Evolutionary conservation across 176 grass and related monocot genomes (phyloP), one percentile per base, ranked within the genome.

Genomic region (Ensete ventricosum): DNA sequence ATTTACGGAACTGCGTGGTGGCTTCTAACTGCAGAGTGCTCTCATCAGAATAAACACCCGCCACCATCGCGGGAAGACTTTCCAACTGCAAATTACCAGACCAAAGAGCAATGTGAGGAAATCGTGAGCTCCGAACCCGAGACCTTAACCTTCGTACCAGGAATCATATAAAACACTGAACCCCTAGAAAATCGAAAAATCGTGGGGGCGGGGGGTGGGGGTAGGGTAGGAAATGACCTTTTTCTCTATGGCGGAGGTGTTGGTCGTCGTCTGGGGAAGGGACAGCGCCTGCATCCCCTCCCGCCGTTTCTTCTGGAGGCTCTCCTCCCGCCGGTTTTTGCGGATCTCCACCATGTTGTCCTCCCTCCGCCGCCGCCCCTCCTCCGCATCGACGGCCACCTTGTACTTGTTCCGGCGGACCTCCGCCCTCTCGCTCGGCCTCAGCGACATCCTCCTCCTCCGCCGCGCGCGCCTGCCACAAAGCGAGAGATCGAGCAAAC

Each of bases 301-400:
- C 4, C 90, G 87, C 65, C 93, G 85, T 83, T 85, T 97, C 87
- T 97, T 97, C 74, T 88, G 90, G 19, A 97, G 90, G 82, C 85
- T 97, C 88, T 97, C 94, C 82, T 97, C 94, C 73, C 94, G 87
- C 58, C 90, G 87, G 76, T 11, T 88, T 90, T 93, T 93, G 54
- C 94, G 94, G 83, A 97, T 88, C 83, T 97, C 94, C 12, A 97
- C 94, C 94, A 97, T 87, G 82, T 93, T 97, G 80, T 97, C 94
- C 85, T 93, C 94, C 77, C 93, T 84, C 83, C 90, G 81, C 77
- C 93, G 93, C 50, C 89, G 81, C 54, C 93, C 93, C 83, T 96
- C 93, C 65, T 96, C 89, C 57, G 93, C 93, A 53, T 97, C 93
- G 27, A 93, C 93, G 34, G 90, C 86, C 84, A 89, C 90, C 87